Base-by-base conservation (phyloP, 495 filamentous ascomycete species). In the Apodospora peruviana region DNA sequence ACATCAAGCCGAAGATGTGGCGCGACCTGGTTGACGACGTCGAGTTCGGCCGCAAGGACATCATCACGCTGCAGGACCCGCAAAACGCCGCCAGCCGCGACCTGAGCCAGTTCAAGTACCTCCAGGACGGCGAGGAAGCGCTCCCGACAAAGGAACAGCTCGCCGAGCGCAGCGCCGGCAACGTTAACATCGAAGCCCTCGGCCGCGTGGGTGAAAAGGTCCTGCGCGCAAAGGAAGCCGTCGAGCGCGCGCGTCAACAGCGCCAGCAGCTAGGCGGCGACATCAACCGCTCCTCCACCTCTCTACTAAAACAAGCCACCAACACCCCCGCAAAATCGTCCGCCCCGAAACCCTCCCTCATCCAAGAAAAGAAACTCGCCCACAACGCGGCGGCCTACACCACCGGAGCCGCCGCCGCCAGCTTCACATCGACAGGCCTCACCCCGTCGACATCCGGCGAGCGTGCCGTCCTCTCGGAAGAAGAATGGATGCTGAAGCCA, bases 1-100 rank as follows among this genome's bases (percentile, higher is more conserved):
- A 99, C 69, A 84, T 97, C 67, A 99, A 97, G 72, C 81, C 91
- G 43, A 99, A 96, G 80, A 83, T 94, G 74, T 99, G 93, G 93
- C 76, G 74, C 45, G 93, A 99, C 67, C 69, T 99, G 4, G 83
- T 97, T 14, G 88, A 82, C 57, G 91, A 97, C 55, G 78, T 78
- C 51, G 88, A 91, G 51, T 99, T 99, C 58, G 76, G 77, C 36
- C 81, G 94, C 47, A 88, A 87, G 58, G 93, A 99, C 64, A 91
- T 99, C 57, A 91, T 99, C 62, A 96, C 90, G 1, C 70, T 99
- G 5, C 93, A 99, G 65, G 94, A 99, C 66, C 94, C 93, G 23
- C 90, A 96, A 61, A 96, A 96, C 64, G 74, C 95, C 43, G 84
- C 83, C 40, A 80, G 80, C 40, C 69, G 94, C 59, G 86, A 99